Conservation (phyloP, 106 monocot species). For the Apostasia shenzhenica region DNA sequence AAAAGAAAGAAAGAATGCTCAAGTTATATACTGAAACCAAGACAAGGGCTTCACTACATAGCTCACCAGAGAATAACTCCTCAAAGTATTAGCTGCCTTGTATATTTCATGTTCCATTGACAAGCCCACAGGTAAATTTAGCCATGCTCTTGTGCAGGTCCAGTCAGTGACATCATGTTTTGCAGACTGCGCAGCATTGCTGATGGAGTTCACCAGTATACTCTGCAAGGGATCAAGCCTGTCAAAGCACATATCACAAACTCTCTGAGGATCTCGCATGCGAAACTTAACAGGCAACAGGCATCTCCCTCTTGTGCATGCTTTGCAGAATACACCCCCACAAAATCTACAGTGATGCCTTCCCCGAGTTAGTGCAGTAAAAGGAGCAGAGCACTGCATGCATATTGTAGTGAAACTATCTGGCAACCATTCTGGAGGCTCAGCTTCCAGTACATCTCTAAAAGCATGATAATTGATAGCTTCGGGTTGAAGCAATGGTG, state of each 20-base stretch:
- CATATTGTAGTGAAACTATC: conserved; percentile 61
- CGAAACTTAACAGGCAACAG: conserved; percentile 75
- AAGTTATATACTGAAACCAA: not conserved
- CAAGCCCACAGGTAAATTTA: conserved; percentile 88
- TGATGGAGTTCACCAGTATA: conserved; percentile 50
- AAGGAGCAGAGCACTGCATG: conserved; percentile 72
- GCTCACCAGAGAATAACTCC: conserved; percentile 69
- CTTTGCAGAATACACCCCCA: conserved; percentile 76
- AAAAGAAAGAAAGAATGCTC: not conserved
- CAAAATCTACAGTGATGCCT: conserved; percentile 97
- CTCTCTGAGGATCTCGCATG: conserved; percentile 73
- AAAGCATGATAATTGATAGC: conserved; percentile 37
- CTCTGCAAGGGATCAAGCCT: conserved; percentile 77
- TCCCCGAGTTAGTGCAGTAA: conserved; percentile 67
- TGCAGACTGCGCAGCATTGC: conserved; percentile 75
- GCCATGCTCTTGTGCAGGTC: conserved; percentile 83
- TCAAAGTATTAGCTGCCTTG: conserved; percentile 70
- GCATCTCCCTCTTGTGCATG: conserved; percentile 75
- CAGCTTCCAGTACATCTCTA: conserved; percentile 55
- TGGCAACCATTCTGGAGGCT: conserved; percentile 92
- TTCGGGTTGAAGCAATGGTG: conserved; percentile 45
- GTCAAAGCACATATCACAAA: conserved; percentile 83
- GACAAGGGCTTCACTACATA: not conserved
- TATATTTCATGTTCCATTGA: conserved; percentile 95
- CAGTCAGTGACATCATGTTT: conserved; percentile 96